Evolutionary conservation across 257 asterid genomes (phyloP), one percentile per base, ranked within the genome.

Genomic region (Solanum ahanhuiri): DNA sequence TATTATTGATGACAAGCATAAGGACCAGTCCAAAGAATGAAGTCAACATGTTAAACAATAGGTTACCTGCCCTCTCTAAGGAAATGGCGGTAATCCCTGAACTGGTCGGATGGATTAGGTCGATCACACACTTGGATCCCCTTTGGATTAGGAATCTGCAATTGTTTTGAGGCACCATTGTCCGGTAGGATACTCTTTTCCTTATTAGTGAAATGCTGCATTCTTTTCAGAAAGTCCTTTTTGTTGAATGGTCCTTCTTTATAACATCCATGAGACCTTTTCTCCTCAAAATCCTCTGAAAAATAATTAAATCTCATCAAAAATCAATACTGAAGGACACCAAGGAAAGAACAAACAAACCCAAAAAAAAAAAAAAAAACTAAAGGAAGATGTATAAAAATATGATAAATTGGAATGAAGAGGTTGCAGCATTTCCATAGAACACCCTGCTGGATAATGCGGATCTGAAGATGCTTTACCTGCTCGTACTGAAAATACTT

Each of bases 61-160:
- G 84, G 84, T 89, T 91, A 95, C 99, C 99, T 93, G 89, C 95
- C 98, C 89, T 95, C 95, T 92, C 96, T 90, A 89, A 96, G 86
- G 84, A 93, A 95, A 88, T 90, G 93, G 89, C 93, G 90, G 90
- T 94, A 96, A 87, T 91, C 95, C 85, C 94, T 94, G 86, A 94
- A 91, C 64, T 92, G 92, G 91, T 93, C 92, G 22, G 92, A 86
- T 88, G 93, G 90, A 89, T 89, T 88, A 81, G 86, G 91, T 86
- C 87, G 89, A 86, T 87, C 82, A 81, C 89, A 54, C 39, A 83
- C 85, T 87, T 88, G 90, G 88, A 92, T 92, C 85, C 89, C 92
- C 89, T 91, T 91, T 85, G 92, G 89, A 90, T 90, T 83, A 83
- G 87, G 88, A 84, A 94, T 89, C 33, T 90, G 91, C 67, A 87